Conservation (phyloP, 768 basidiomycete species). For the Trametes meyenii region DNA sequence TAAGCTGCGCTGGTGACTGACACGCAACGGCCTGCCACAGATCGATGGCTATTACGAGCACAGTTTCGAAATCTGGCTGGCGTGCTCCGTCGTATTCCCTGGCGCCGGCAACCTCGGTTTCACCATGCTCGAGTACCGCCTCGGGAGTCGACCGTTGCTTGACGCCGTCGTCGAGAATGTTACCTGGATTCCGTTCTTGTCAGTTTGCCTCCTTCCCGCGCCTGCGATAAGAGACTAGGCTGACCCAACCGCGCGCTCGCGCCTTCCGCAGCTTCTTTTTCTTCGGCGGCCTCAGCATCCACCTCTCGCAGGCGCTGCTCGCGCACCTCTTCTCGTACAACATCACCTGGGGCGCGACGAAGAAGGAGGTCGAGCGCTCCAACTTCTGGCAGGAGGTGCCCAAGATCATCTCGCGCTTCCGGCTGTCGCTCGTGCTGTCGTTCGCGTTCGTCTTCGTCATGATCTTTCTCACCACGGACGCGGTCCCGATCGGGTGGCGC, state of each 20-base stretch:
- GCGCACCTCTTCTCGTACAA: slow-evolving; percentile 63
- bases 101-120: slow-evolving; percentile 69
- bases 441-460: slow-evolving; percentile 54
- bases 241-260: slow-evolving; percentile 3
- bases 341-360: slow-evolving; percentile 59
- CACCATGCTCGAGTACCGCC: slow-evolving; percentile 69
- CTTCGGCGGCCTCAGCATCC: slow-evolving; percentile 59
- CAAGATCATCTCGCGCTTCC: slow-evolving; percentile 78
- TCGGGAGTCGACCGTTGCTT: slow-evolving; percentile 57
- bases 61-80: slow-evolving; percentile 74
- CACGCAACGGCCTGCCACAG: slow-evolving; percentile 34
- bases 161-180: slow-evolving; percentile 59
- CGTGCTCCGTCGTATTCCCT: slow-evolving; percentile 71
- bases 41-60: slow-evolving; percentile 75
- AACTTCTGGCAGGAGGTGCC: slow-evolving; percentile 93
- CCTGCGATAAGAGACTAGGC: background rate
- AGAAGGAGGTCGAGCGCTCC: slow-evolving; percentile 83
- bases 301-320: slow-evolving; percentile 53
- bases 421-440: slow-evolving; percentile 61
- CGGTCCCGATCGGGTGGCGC: slow-evolving; percentile 66
- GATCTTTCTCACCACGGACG: slow-evolving; percentile 52
- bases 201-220: slow-evolving; percentile 34
- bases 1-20: slow-evolving; percentile 47
- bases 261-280: slow-evolving; percentile 46
- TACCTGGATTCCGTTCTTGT: slow-evolving; percentile 78